Evolutionary conservation across 148 eudicot species (phyloP).

Genomic region (Rhododendron griersonianum): DNA sequence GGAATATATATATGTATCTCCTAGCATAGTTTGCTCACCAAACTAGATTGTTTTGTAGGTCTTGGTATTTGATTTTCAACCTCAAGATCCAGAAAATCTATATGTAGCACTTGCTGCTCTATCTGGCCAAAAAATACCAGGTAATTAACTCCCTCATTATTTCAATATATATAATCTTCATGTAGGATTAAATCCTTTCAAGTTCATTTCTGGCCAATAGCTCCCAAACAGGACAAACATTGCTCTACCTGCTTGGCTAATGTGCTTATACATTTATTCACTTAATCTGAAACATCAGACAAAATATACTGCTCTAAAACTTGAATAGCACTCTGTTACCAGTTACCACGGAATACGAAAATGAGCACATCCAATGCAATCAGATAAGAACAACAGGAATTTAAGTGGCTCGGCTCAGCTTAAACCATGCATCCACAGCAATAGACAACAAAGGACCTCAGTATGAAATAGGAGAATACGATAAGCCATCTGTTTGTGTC

Average conservation of each 20-base stretch:
- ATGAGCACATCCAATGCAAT: background rate
- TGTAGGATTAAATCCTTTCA: background rate
- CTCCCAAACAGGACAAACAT: background rate
- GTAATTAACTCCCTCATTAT: conserved; percentile 24
- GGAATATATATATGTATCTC: background rate
- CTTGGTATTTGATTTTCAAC: conserved; percentile 36
- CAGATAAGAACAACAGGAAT: background rate
- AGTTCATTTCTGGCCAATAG: background rate
- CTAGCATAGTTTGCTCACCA: background rate
- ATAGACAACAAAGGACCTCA: background rate
- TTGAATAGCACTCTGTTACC: background rate
- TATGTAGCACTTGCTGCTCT: conserved; percentile 73
- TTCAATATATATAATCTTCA: background rate
- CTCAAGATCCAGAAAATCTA: conserved; percentile 81
- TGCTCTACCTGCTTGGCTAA: background rate
- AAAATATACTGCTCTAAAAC: background rate
- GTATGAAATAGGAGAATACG: background rate
- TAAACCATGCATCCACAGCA: background rate
- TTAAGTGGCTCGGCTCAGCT: background rate
- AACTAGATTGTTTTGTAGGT: background rate
- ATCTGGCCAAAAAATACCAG: conserved; percentile 66
- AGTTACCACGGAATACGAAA: background rate
- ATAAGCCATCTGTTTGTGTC: background rate
- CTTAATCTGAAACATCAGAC: background rate
- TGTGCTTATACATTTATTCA: background rate